These are phyloP conservation scores for Neurospora sp. DNA, from an alignment of 495 filamentous ascomycete species.

Conservation along the genomic window DNA sequence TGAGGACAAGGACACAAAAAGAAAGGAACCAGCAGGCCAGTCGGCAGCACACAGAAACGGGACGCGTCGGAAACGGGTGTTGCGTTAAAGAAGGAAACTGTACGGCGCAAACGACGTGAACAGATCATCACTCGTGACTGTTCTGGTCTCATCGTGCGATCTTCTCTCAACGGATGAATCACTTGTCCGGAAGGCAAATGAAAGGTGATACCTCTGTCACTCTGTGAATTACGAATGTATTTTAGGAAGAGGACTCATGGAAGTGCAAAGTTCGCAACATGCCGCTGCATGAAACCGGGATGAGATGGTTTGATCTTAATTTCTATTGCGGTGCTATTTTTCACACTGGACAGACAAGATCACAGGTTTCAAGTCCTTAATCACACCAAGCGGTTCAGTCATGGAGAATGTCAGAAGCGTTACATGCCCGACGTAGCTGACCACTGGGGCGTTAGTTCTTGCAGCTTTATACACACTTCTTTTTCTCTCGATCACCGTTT, in stretches of 20 bases:
- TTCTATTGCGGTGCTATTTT: neutral
- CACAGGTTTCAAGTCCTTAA: neutral
- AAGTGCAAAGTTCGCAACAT: neutral
- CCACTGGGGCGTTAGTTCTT: neutral
- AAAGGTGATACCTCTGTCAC: neutral
- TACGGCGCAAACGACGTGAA: neutral
- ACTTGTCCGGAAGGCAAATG: neutral
- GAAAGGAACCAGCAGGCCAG: neutral
- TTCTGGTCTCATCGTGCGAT: neutral
- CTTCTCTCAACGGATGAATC: neutral
- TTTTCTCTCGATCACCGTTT: neutral
- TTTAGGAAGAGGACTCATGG: neutral
- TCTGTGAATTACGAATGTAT: neutral
- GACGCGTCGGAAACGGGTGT: neutral
- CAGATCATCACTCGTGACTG: neutral
- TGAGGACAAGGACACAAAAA: neutral
- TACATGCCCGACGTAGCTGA: neutral
- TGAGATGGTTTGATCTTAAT: neutral
- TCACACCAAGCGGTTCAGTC: neutral
- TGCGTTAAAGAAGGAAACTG: neutral
- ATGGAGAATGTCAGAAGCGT: neutral
- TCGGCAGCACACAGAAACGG: neutral
- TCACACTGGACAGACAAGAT: neutral
- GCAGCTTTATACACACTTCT: neutral
- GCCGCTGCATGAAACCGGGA: neutral